A percentile compares a stretch with the other conserved stretches of the same genome.
These are phyloP conservation scores for Chlorella vulgaris DNA, from an alignment of 139 green algal genomes.

Conservation along the genomic window DNA sequence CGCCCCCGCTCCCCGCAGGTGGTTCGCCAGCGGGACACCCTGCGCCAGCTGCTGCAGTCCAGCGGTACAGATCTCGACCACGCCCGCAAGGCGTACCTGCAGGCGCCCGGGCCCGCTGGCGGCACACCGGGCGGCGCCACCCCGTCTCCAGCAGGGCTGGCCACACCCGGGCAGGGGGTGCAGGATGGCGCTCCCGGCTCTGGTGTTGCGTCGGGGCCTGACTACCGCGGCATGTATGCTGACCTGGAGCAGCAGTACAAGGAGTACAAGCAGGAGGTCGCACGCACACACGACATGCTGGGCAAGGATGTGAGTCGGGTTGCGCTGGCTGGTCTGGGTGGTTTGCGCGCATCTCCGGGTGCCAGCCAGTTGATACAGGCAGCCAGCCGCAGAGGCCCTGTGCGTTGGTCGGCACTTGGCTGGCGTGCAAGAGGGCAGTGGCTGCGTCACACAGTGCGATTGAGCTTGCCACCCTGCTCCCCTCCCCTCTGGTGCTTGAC, in stretches of 20 bases:
- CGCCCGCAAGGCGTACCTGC: conserved; percentile 18
- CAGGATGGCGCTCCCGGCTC: neutral
- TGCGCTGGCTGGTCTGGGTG: too few relatives aligned
- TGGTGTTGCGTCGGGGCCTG: neutral
- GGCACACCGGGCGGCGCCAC: neutral
- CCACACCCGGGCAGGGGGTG: neutral
- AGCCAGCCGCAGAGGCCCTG: too few relatives aligned
- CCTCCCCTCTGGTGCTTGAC: neutral
- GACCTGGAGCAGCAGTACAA: conserved; percentile 41
- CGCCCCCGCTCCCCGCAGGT: conserved; percentile 26
- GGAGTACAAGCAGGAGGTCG: conserved; percentile 33
- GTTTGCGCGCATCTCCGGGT: neutral
- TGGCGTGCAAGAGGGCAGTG: too few relatives aligned
- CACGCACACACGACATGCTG: conserved; percentile 27
- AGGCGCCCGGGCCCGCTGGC: neutral
- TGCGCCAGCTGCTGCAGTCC: conserved; percentile 49
- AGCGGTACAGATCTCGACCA: conserved; percentile 30
- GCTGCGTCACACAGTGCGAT: too few relatives aligned
- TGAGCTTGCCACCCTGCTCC: too few relatives aligned
- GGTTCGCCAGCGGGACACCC: conserved; percentile 60
- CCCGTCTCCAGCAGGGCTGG: neutral
- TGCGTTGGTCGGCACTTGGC: too few relatives aligned
- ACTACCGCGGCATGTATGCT: conserved; percentile 30
- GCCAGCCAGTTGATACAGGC: neutral
- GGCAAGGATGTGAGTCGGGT: conserved; percentile 30